Base-by-base conservation (phyloP, 352 stramenopile genomes). In the Globisporangium middletonii region DNA sequence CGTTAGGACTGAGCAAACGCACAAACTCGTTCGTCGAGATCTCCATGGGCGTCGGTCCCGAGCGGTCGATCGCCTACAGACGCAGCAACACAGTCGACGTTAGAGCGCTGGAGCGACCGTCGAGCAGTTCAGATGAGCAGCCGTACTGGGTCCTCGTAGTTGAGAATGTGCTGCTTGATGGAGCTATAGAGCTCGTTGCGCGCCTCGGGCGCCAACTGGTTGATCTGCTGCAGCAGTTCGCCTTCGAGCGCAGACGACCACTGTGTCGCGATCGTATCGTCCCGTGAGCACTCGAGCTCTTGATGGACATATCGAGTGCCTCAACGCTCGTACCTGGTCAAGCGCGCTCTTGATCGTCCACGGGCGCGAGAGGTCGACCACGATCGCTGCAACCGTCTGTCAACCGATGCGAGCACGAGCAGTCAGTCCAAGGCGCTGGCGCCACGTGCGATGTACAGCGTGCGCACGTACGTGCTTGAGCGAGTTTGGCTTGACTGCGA, bases 321-420 rank as follows among this genome's bases (percentile, higher is more conserved):
- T 23, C 23, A 23, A 23, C 23, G 23, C 23, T 23, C 23, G 23
- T 45, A 77, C 72, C 67, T 78, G 77, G 33, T 94, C 84, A 49
- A 94, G 58, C 42, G 77, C 75, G 57, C 67, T 80, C 67, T 94
- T 91, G 67, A 94, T 89, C 30, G 79, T 88, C 84, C 84, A 94
- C 12, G 79, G 81, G 28, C 77, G 69, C 44, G 77, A 89, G 44
- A 89, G 58, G 65, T 94, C 84, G 47, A 92, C 43, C 45, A 88
- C 78, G 50, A 94, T 74, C 0, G 63, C 73, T 23, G 80, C 69
- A 41, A 90, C 75, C 3, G 78, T 94, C 65, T 94, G 55, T 42
- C 49, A 44, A 23, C 23, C 23, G 23, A 30, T 42, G n/a, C n/a
- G 27, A 43, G 23, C 23, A 12, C 1, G 35, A 15, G n/a, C 55